These are phyloP conservation scores for Tolypocladium endophyticum DNA, from an alignment of 2,329 filamentous ascomycete genomes.

Conservation along the genomic window DNA sequence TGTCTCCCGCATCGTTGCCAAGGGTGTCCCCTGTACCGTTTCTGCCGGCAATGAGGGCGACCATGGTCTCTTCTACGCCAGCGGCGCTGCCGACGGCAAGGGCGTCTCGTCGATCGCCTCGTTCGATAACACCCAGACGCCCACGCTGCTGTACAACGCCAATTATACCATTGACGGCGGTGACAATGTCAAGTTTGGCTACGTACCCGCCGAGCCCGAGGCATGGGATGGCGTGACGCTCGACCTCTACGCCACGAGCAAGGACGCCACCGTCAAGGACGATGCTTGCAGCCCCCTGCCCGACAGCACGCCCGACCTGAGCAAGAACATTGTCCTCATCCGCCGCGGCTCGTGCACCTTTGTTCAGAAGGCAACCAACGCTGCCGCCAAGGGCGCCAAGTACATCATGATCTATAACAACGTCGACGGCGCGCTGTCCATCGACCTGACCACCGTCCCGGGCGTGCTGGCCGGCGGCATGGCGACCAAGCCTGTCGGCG, in stretches of 20 bases:
- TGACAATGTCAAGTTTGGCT: constrained; percentile 27
- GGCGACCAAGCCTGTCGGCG: constrained; percentile 29
- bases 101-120: constrained; percentile 38
- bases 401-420: constrained; percentile 56
- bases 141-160: constrained; percentile 30
- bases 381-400: constrained; percentile 42
- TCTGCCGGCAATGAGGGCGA: constrained; percentile 41
- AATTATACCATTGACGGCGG: constrained; percentile 28
- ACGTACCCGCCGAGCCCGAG: constrained; percentile 27
- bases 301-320: constrained; percentile 44
- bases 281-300: constrained; percentile 44
- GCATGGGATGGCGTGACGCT: constrained; percentile 35
- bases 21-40: constrained; percentile 41
- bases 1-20: constrained; percentile 40
- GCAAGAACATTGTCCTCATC: constrained; percentile 46
- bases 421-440: constrained; percentile 18
- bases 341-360: constrained; percentile 49
- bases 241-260: constrained; percentile 37
- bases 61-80: constrained; percentile 37
- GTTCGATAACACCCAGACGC: constrained; percentile 34
- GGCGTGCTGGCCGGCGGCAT: constrained; percentile 28
- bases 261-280: constrained; percentile 34
- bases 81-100: constrained; percentile 36
- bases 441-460: constrained; percentile 19
- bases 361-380: constrained; percentile 40